Evolutionary conservation across 495 filamentous ascomycete species (phyloP).

Genomic region (Neurospora sp.): DNA sequence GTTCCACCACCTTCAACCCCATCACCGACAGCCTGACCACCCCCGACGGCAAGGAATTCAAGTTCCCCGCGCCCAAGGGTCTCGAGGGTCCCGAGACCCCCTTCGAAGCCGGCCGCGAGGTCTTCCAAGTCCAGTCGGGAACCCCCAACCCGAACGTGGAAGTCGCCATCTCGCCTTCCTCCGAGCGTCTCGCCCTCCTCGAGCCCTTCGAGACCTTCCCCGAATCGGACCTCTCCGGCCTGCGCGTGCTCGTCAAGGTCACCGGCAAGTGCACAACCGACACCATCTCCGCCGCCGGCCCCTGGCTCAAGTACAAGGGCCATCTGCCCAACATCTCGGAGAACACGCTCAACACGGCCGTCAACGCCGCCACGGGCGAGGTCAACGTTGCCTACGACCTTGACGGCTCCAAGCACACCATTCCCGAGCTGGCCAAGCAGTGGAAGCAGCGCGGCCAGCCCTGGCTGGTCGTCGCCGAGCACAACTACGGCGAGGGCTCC

Average conservation of each 20-base stretch:
- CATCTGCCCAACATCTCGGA: conserved; percentile 94
- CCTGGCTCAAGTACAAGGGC: conserved; percentile 98
- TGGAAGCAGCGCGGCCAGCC: conserved; percentile 63
- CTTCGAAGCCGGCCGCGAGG: conserved; percentile 70
- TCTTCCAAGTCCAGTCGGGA: conserved; percentile 61
- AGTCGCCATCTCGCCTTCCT: conserved; percentile 73
- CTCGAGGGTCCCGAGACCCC: conserved; percentile 64
- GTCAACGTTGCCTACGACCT: conserved; percentile 85
- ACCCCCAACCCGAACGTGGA: conserved; percentile 52
- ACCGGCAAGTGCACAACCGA: conserved; percentile 97
- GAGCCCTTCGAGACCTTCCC: conserved; percentile 90
- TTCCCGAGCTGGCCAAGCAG: conserved; percentile 73
- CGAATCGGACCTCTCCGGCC: conserved; percentile 53
- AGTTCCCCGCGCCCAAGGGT: conserved; percentile 73
- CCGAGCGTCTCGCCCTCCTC: conserved; percentile 77
- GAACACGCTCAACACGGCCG: conserved; percentile 91
- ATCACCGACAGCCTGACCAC: conserved; percentile 77
- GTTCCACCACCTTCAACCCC: conserved; percentile 91
- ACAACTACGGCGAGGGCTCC: conserved; percentile 95
- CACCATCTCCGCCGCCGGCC: conserved; percentile 93
- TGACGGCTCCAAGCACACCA: conserved; percentile 52
- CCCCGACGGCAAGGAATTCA: conserved; percentile 72
- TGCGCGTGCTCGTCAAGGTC: conserved; percentile 86
- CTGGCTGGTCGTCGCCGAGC: conserved; percentile 93
- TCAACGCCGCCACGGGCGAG: conserved; percentile 84